These are phyloP conservation scores for Sporisorium sorghi DNA, from an alignment of 1,284 basidiomycete genomes.

Conservation along the genomic window DNA sequence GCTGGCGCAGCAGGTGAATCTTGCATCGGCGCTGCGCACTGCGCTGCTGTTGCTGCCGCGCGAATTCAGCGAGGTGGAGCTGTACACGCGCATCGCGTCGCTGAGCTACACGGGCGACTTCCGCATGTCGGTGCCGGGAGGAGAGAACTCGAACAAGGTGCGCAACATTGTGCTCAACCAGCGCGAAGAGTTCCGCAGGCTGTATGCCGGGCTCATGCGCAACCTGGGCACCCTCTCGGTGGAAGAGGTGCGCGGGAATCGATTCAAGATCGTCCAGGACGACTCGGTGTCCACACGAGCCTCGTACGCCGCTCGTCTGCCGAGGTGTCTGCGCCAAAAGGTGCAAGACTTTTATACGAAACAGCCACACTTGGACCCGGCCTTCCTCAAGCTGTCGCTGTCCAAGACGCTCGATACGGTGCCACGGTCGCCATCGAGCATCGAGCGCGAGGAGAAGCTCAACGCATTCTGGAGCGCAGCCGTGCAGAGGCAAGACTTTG, in stretches of 20 bases:
- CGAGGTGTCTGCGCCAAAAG: slow-evolving; percentile 51
- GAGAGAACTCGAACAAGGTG: slow-evolving; percentile 95
- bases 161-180: slow-evolving; percentile 79
- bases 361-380: slow-evolving; percentile 48
- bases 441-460: slow-evolving; percentile 36
- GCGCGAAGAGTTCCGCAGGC: slow-evolving; percentile 82
- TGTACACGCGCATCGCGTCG: slow-evolving; percentile 87
- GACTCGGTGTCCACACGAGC: slow-evolving; percentile 46
- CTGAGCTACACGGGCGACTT: slow-evolving; percentile 88
- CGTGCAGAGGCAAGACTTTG: slow-evolving; percentile 54
- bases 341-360: slow-evolving; percentile 55
- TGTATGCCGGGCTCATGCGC: slow-evolving; percentile 77
- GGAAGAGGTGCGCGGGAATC: slow-evolving; percentile 36
- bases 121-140: slow-evolving; percentile 87
- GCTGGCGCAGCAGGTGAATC: slow-evolving; percentile 90
- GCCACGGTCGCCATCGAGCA: slow-evolving; percentile 23
- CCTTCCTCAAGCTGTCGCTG: slow-evolving; percentile 60
- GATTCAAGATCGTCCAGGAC: slow-evolving; percentile 57
- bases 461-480: slow-evolving; percentile 57
- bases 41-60: slow-evolving; percentile 76
- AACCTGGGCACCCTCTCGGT: slow-evolving; percentile 61
- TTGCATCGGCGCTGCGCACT: slow-evolving; percentile 86
- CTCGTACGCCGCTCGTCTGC: slow-evolving; percentile 52
- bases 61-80: slow-evolving; percentile 79
- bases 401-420: slow-evolving; percentile 44